These are phyloP conservation scores for Clonostachys sp. DNA, from an alignment of 2,329 filamentous ascomycete genomes.

Conservation along the genomic window DNA sequence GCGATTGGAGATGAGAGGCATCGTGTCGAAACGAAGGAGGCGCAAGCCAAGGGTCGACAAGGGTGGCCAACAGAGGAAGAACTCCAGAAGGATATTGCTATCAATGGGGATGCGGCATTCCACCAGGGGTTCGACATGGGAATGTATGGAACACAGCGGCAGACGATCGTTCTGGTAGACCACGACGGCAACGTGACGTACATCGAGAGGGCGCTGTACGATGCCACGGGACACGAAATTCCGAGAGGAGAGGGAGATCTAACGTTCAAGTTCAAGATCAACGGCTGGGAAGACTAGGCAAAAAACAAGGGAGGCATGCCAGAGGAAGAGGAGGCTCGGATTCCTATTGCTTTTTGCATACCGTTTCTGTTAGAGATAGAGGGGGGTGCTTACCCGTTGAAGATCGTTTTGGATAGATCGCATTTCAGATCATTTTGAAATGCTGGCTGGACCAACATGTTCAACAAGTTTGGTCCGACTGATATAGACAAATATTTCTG, in stretches of 20 bases:
- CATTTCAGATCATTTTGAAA: no score
- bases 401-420: no score
- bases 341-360: neutral
- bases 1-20: constrained; percentile 46
- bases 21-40: constrained; percentile 36
- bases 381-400: neutral
- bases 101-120: neutral
- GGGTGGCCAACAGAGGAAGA: constrained; percentile 31
- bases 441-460: no score
- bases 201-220: constrained; percentile 56
- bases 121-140: constrained; percentile 47
- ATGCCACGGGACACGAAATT: constrained; percentile 50
- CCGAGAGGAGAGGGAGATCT: constrained; percentile 50
- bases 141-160: constrained; percentile 61
- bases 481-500: no score
- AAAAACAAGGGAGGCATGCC: no score
- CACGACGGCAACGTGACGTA: constrained; percentile 59
- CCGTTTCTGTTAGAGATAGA: constrained; percentile 5
- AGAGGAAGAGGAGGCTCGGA: no score
- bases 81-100: constrained; percentile 10
- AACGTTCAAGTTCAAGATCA: constrained; percentile 50
- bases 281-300: constrained; percentile 37
- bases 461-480: no score
- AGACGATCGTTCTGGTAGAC: constrained; percentile 58
- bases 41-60: constrained; percentile 26